Base-by-base conservation (phyloP, 305 asterid genomes). In the Rubia balearica region DNA sequence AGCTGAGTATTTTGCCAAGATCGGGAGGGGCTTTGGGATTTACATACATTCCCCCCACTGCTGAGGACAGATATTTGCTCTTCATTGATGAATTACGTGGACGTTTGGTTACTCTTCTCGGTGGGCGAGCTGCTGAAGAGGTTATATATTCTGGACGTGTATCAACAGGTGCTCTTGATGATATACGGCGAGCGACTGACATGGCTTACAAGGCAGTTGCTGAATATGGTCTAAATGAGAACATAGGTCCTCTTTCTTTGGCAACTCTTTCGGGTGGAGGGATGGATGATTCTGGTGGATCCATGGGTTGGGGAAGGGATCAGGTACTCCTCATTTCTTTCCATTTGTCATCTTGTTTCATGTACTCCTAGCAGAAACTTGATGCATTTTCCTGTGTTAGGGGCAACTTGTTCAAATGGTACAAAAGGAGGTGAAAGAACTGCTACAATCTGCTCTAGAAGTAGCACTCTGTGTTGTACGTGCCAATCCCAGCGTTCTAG, bases 201-300 rank as follows among this genome's bases (percentile, higher is more conserved):
- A 85, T 95, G 96, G 99, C 99, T 19, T 95, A 95, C 85, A 95
- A 95, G 85, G 99, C 99, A 12, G 95, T 95, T 71, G 98, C 99
- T 69, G 99, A 95, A 77, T 95, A 90, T 76, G 99, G 99, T 75
- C 94, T 95, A 61, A 95, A 84, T 69, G 90, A 87, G 73, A 79
- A 83, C 73, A 71, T 95, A 68, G 99, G 99, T 78, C 99, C 99
- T 60, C 62, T 95, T 80, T 95, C 99, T 16, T 61, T 95, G 79
- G 77, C 96, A 60, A 86, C 96, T 68, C 98, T 95, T 73, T 85
- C 99, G 59, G 86, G 86, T 78, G 97, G 99, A 67, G 98, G 99
- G 74, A 86, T 87, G 88, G 98, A 92, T 67, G 98, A 95, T 22
- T 81, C 96, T 62, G 89, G 96, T 33, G 95, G 96, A 59, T 83